A percentile compares a stretch with the other conserved stretches of the same genome.
Evolutionary conservation across 2,329 filamentous ascomycete species (phyloP).

Genomic region (Rutstroemia sp.): DNA sequence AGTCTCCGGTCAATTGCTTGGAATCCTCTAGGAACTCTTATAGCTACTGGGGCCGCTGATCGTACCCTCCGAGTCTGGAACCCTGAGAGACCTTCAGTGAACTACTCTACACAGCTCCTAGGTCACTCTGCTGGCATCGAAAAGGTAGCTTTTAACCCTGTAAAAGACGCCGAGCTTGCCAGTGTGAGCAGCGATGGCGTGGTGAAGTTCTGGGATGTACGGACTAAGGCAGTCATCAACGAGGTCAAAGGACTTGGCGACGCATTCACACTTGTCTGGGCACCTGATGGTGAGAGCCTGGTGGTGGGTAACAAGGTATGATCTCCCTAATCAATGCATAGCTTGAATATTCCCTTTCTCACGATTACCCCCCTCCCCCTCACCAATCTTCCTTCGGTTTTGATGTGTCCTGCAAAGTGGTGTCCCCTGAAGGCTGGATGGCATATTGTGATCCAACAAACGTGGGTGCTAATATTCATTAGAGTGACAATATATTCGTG

Average conservation of each 20-base stretch:
- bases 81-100: conserved; percentile 65
- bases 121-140: conserved; percentile 60
- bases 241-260: conserved; percentile 60
- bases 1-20: conserved; percentile 77
- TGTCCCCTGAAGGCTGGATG: no score
- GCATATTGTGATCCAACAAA: neutral
- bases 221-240: conserved; percentile 62
- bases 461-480: conserved; percentile 1
- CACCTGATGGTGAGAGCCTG: conserved; percentile 60
- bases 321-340: conserved; percentile 25
- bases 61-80: conserved; percentile 74
- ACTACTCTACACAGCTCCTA: conserved; percentile 68
- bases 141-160: conserved; percentile 71
- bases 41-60: conserved; percentile 73
- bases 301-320: conserved; percentile 67
- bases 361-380: neutral
- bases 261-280: conserved; percentile 67
- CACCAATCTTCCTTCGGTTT: neutral
- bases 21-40: conserved; percentile 76
- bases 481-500: conserved; percentile 56
- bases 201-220: conserved; percentile 74
- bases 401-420: no score
- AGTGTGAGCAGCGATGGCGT: conserved; percentile 68
- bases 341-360: neutral
- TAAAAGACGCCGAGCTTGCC: conserved; percentile 69